Conservation (phyloP, 2,329 filamentous ascomycete species). For the Diaporthe aspalathi region DNA sequence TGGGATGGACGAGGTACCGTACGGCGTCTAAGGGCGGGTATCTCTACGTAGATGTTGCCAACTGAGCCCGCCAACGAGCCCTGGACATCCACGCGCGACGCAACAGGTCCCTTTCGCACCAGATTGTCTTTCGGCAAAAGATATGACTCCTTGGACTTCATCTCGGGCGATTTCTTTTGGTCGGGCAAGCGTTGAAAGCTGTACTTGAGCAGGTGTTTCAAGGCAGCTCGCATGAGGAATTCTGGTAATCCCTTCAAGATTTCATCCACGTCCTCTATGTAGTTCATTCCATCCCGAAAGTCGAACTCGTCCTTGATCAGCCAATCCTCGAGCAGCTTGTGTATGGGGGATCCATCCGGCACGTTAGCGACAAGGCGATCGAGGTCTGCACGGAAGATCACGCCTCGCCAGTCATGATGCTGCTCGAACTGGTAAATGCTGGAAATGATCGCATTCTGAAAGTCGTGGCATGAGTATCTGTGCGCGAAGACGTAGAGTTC, state of each 20-base stretch:
- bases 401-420: fast-evolving
- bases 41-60: no score
- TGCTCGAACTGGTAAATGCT: not conserved
- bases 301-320: not conserved
- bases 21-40: no score
- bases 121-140: not conserved
- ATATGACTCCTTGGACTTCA: not conserved
- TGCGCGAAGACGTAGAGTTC: slow-evolving; percentile 13
- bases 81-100: not conserved
- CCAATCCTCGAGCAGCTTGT: not conserved
- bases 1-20: not conserved
- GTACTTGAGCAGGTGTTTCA: not conserved
- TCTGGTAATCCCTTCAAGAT: not conserved
- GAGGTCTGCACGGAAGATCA: not conserved
- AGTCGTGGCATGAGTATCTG: not conserved
- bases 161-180: fast-evolving
- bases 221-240: not conserved
- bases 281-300: not conserved
- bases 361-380: not conserved
- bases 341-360: slow-evolving; percentile 5
- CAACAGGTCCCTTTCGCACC: not conserved
- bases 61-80: not conserved
- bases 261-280: not conserved
- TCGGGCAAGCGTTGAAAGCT: no score
- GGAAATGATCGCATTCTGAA: slow-evolving; percentile 14